A percentile compares a stretch with the other conserved stretches of the same genome.
Evolutionary conservation across 805 yeast species (phyloP).

Genomic region (Cyberlindnera sargentensis): DNA sequence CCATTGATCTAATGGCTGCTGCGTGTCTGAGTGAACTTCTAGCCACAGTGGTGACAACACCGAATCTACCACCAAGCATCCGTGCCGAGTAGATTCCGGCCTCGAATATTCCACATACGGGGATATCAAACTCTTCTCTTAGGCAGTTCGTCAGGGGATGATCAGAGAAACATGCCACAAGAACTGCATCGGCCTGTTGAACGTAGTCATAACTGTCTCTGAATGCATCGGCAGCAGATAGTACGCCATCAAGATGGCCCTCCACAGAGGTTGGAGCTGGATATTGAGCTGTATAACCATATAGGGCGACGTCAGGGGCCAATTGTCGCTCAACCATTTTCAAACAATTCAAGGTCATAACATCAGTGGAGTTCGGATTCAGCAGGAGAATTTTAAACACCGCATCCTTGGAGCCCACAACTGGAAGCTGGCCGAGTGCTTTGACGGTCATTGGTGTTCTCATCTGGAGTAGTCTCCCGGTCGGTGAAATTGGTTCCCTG

Average conservation of each 20-base stretch:
- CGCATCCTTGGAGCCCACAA: conserved; percentile 4
- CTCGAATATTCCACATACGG: conserved; percentile 29
- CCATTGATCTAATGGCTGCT: conserved; percentile 25
- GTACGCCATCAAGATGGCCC: conserved; percentile 29
- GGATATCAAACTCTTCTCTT: conserved; percentile 29
- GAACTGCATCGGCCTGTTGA: conserved; percentile 24
- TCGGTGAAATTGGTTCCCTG: too few species aligned
- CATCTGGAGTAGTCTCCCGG: too few species aligned
- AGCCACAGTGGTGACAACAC: conserved; percentile 26
- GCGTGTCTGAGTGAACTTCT: conserved; percentile 27
- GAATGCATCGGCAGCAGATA: conserved; percentile 26
- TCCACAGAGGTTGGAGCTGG: conserved; percentile 27
- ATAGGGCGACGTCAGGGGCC: conserved; percentile 26
- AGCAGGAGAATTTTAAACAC: conserved; percentile 22
- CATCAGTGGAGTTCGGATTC: conserved; percentile 26
- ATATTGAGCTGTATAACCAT: conserved; percentile 25
- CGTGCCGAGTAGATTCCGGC: conserved; percentile 29
- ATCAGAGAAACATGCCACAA: conserved; percentile 31
- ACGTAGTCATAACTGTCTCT: conserved; percentile 25
- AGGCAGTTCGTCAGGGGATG: conserved; percentile 28
- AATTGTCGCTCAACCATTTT: conserved; percentile 23
- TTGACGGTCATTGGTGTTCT: conserved; percentile 7
- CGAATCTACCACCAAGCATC: conserved; percentile 28
- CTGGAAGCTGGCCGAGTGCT: conserved; percentile 10
- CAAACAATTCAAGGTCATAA: conserved; percentile 27